Conservation (phyloP, 2,329 filamentous ascomycete genomes). For the Fusarium sp. region DNA sequence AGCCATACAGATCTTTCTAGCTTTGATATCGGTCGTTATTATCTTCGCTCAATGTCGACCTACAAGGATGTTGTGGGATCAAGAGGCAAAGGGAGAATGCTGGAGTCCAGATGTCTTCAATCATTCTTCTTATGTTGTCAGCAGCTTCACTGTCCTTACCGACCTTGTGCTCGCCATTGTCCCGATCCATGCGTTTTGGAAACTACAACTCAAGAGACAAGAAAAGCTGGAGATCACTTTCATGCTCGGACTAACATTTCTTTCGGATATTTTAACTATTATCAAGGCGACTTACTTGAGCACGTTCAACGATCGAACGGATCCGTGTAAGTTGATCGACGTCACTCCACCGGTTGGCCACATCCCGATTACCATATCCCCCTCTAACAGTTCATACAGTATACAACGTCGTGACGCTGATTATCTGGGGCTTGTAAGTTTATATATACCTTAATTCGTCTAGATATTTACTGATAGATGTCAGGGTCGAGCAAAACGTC, state of each 20-base stretch:
- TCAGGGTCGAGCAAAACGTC: slow-evolving; percentile 25
- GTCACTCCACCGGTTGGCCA: fast-evolving
- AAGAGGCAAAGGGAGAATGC: neutral
- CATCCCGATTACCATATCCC: too few species aligned
- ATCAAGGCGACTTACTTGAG: slow-evolving; percentile 12
- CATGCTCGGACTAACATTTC: slow-evolving; percentile 21
- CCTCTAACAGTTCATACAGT: neutral
- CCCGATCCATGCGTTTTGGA: slow-evolving; percentile 18
- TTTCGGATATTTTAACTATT: slow-evolving; percentile 19
- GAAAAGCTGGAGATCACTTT: slow-evolving; percentile 27
- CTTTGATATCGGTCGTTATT: neutral
- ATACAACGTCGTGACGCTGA: slow-evolving; percentile 13
- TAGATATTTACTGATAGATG: neutral
- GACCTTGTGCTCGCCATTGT: slow-evolving; percentile 18
- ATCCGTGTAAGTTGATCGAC: slow-evolving; percentile 2
- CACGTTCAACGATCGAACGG: slow-evolving; percentile 2
- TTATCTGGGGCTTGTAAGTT: slow-evolving; percentile 25
- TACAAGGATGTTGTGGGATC: neutral
- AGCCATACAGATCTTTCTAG: slow-evolving; percentile 1
- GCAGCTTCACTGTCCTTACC: slow-evolving; percentile 23
- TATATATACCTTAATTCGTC: neutral
- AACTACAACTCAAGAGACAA: slow-evolving; percentile 14
- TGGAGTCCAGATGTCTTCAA: slow-evolving; percentile 18
- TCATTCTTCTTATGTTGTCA: slow-evolving; percentile 30
- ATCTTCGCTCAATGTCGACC: slow-evolving; percentile 15